Evolutionary conservation across 345 rosid species (phyloP).

Genomic region (Psidium guajava): DNA sequence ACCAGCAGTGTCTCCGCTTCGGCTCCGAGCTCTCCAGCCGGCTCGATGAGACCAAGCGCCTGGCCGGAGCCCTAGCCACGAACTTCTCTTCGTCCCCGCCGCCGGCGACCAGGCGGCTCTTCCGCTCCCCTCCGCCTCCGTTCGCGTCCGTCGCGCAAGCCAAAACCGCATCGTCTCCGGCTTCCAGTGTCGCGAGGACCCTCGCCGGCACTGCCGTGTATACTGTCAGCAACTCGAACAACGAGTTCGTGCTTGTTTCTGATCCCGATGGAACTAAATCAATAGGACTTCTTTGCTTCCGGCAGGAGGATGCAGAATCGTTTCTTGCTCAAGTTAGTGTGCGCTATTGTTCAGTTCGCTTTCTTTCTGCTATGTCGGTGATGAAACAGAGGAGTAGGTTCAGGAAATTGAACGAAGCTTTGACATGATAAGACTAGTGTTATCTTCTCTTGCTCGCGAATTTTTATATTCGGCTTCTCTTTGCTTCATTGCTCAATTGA

Average conservation of each 20-base stretch:
- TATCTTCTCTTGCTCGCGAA: not conserved
- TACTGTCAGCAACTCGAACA: constrained; percentile 82
- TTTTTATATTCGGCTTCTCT: not conserved
- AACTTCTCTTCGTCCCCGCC: constrained; percentile 16
- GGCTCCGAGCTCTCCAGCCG: constrained; percentile 40
- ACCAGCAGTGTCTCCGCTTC: constrained; percentile 47
- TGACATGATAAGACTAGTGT: not conserved
- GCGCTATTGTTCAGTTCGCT: not conserved
- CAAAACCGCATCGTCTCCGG: constrained; percentile 13
- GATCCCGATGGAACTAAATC: constrained; percentile 81
- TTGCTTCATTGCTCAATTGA: not conserved
- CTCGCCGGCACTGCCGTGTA: constrained; percentile 70
- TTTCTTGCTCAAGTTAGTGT: constrained; percentile 62
- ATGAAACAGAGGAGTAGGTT: not conserved
- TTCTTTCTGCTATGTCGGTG: not conserved
- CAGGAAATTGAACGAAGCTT: not conserved
- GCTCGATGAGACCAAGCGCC: constrained; percentile 35
- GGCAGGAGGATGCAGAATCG: constrained; percentile 88
- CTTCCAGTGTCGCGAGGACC: constrained; percentile 59
- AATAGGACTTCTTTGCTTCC: constrained; percentile 85
- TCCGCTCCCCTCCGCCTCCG: constrained; percentile 10
- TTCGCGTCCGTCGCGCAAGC: constrained; percentile 67
- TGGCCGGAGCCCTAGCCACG: constrained; percentile 22
- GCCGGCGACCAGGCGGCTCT: not conserved
- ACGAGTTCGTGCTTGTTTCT: constrained; percentile 90